phyloP scores from a whole-genome alignment of 1,284 basidiomycete genomes.

The Earliella scabrosa region DNA sequence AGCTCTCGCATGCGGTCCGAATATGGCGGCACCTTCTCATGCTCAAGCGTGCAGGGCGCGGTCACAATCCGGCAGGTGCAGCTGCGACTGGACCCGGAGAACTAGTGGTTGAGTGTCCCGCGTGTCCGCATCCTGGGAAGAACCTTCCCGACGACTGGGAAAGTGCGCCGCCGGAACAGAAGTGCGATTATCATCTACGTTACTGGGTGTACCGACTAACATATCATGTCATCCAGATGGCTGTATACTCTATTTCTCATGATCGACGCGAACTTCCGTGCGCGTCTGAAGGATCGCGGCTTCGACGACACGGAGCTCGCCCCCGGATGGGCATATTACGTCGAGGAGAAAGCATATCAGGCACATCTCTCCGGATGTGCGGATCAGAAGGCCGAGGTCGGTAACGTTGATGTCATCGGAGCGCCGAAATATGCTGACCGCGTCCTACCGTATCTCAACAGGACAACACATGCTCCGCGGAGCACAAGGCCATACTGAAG shows the following conservation, averaged over 20 bases:
- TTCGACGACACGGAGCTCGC: slow-evolving; percentile 24
- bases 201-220: too few relatives aligned
- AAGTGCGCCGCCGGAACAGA: slow-evolving; percentile 5
- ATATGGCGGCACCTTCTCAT: slow-evolving; percentile 26
- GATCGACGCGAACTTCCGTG: too few relatives aligned
- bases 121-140: slow-evolving; percentile 32
- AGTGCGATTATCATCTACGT: slow-evolving; percentile 5
- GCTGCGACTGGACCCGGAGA: slow-evolving; percentile 13
- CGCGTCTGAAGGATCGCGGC: slow-evolving; percentile 26
- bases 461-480: slow-evolving; percentile 16
- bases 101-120: too few relatives aligned
- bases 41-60: slow-evolving; percentile 29
- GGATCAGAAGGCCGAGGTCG: slow-evolving; percentile 3
- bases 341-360: slow-evolving; percentile 20
- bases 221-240: too few relatives aligned
- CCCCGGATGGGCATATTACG: slow-evolving; percentile 31
- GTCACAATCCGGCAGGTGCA: slow-evolving; percentile 21
- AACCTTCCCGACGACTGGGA: slow-evolving; percentile 25
- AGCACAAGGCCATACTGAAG: slow-evolving; percentile 32
- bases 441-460: slow-evolving; percentile 12
- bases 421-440: too few relatives aligned
- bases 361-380: slow-evolving; percentile 7
- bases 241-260: slow-evolving; percentile 31
- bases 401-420: too few relatives aligned
- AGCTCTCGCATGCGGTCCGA: neutral